phyloP scores from a whole-genome alignment of 208 protist genomes.

The Strigomonas culicis region DNA sequence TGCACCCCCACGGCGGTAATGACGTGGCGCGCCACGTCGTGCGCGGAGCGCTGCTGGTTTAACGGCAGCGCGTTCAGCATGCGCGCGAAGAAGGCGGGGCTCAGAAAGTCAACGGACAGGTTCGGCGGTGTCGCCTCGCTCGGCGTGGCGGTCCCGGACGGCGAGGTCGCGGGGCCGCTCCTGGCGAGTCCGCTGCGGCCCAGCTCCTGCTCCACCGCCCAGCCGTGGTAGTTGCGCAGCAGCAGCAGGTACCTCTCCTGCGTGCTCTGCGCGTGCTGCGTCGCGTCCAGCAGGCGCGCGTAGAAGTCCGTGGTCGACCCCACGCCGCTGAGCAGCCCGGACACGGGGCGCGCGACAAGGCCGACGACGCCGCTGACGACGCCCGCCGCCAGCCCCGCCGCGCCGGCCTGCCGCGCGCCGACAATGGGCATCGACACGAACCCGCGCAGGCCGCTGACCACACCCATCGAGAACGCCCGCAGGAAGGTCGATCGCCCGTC shows the following conservation, averaged over 20 bases:
- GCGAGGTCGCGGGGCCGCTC: neutral
- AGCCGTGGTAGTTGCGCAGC: neutral
- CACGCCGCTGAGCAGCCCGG: conserved; percentile 53
- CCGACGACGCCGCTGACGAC: conserved; percentile 54
- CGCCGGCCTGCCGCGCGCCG: conserved; percentile 37
- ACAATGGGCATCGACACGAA: conserved; percentile 35
- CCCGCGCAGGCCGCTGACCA: conserved; percentile 36
- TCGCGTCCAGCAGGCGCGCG: conserved; percentile 11
- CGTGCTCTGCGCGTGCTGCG: neutral
- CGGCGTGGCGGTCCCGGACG: neutral
- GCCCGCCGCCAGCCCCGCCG: conserved; percentile 51
- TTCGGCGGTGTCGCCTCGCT: neutral
- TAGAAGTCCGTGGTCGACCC: conserved; percentile 60
- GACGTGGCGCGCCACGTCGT: neutral
- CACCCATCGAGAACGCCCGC: conserved; percentile 29
- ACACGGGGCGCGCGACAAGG: conserved; percentile 49
- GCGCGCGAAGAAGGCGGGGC: neutral
- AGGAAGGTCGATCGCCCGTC: conserved; percentile 22
- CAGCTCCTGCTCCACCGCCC: neutral
- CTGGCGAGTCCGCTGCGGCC: neutral
- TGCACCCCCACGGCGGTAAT: conserved; percentile 27
- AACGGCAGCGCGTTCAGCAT: neutral
- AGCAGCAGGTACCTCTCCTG: neutral
- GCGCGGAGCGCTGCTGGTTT: neutral
- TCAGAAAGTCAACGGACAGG: neutral